Evolutionary conservation across 1,284 basidiomycete species (phyloP).

Genomic region (Filobasidium uniguttulatum): DNA sequence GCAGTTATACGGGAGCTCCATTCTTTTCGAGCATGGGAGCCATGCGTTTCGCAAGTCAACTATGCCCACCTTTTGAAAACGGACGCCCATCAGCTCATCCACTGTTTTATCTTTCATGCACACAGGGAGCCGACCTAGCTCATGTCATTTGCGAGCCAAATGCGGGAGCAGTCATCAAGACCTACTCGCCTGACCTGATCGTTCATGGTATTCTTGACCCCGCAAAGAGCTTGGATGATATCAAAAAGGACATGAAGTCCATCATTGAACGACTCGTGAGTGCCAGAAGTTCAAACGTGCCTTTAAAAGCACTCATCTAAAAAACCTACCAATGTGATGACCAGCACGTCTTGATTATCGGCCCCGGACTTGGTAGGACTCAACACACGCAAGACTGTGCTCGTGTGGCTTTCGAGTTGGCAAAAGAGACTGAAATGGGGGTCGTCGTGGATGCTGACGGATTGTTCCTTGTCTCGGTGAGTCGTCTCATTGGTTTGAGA

Average conservation of each 20-base stretch:
- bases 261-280: slow-evolving; percentile 58
- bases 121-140: slow-evolving; percentile 77
- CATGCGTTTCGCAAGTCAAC: slow-evolving; percentile 53
- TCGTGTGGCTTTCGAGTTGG: slow-evolving; percentile 39
- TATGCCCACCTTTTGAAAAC: no score
- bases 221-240: slow-evolving; percentile 19
- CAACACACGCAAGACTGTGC: slow-evolving; percentile 70
- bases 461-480: slow-evolving; percentile 31
- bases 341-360: slow-evolving; percentile 73
- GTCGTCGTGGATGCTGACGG: slow-evolving; percentile 87
- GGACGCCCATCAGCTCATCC: slow-evolving; percentile 16
- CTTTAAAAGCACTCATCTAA: neutral
- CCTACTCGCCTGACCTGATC: slow-evolving; percentile 78
- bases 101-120: neutral
- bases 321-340: neutral
- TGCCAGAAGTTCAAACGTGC: neutral
- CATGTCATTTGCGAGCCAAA: slow-evolving; percentile 93
- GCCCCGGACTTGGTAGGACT: slow-evolving; percentile 82
- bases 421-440: slow-evolving; percentile 54
- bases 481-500: no score
- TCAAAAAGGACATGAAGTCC: slow-evolving; percentile 43
- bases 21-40: slow-evolving; percentile 85
- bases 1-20: slow-evolving; percentile 79
- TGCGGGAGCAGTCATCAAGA: slow-evolving; percentile 82
- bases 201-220: slow-evolving; percentile 72